Evolutionary conservation across 345 rosid genomes (phyloP).

Genomic region (Eucalyptus camaldulensis): DNA sequence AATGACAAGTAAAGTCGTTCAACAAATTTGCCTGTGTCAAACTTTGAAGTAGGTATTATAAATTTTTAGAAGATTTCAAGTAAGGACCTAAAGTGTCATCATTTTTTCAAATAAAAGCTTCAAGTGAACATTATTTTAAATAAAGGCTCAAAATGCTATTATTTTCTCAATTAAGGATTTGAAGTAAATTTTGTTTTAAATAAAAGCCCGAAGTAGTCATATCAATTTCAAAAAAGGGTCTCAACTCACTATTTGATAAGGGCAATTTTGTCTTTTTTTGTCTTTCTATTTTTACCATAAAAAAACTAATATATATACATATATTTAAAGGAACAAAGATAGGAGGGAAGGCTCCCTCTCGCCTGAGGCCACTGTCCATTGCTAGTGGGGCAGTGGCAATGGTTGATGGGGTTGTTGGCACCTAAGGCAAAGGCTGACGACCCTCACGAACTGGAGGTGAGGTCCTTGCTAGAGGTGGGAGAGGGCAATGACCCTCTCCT

Average conservation of each 20-base stretch:
- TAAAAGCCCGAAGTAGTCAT: rapidly evolving
- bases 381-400: rapidly evolving
- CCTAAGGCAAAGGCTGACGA: rapidly evolving
- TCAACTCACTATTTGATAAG: too few species aligned
- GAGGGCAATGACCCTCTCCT: rapidly evolving
- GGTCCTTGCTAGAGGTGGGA: too few species aligned
- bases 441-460: rapidly evolving
- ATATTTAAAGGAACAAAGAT: too few species aligned
- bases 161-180: too few species aligned
- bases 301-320: too few species aligned
- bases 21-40: not conserved
- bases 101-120: rapidly evolving
- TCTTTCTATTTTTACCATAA: too few species aligned
- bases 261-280: too few species aligned
- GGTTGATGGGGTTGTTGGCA: rapidly evolving
- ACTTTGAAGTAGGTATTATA: not conserved
- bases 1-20: not conserved
- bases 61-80: not conserved
- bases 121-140: too few species aligned
- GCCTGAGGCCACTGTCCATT: rapidly evolving
- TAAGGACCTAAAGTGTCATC: rapidly evolving
- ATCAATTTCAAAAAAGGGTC: too few species aligned
- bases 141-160: rapidly evolving
- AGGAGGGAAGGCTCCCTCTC: too few species aligned
- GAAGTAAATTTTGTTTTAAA: too few species aligned